Evolutionary conservation across 768 basidiomycete genomes (phyloP).

Genomic region (Hemileccinum rubropunctum): DNA sequence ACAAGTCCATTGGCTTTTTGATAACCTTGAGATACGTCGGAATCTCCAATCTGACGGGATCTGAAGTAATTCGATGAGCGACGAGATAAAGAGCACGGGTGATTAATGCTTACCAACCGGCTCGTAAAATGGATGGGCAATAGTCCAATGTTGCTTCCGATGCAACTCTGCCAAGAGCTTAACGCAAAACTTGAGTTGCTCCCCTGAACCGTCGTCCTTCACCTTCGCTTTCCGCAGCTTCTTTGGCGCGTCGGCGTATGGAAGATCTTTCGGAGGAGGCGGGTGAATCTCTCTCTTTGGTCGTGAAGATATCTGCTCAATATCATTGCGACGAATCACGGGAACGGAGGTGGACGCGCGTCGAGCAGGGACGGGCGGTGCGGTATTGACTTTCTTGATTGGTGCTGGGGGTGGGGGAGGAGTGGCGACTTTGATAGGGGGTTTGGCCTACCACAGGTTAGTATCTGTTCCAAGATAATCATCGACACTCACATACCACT

Average conservation of each 20-base stretch:
- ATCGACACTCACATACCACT: slow-evolving; percentile 55
- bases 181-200: slow-evolving; percentile 82
- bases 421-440: slow-evolving; percentile 40
- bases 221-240: slow-evolving; percentile 62
- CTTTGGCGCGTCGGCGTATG: slow-evolving; percentile 76
- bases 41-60: slow-evolving; percentile 73
- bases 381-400: slow-evolving; percentile 26
- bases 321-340: slow-evolving; percentile 76
- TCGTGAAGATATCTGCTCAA: slow-evolving; percentile 53
- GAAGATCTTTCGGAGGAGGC: slow-evolving; percentile 87
- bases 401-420: slow-evolving; percentile 41
- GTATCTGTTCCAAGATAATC: slow-evolving; percentile 10
- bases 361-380: slow-evolving; percentile 47
- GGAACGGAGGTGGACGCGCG: slow-evolving; percentile 81
- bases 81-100: background rate
- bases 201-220: slow-evolving; percentile 66
- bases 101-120: slow-evolving; percentile 76
- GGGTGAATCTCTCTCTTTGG: slow-evolving; percentile 98
- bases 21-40: slow-evolving; percentile 85
- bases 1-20: slow-evolving; percentile 94
- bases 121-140: slow-evolving; percentile 86
- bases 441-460: slow-evolving; percentile 37
- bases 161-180: slow-evolving; percentile 74
- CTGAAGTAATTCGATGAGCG: slow-evolving; percentile 36
- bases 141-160: slow-evolving; percentile 70